phyloP scores from a whole-genome alignment of 1,284 basidiomycete genomes.

The Abortiporus biennis region DNA sequence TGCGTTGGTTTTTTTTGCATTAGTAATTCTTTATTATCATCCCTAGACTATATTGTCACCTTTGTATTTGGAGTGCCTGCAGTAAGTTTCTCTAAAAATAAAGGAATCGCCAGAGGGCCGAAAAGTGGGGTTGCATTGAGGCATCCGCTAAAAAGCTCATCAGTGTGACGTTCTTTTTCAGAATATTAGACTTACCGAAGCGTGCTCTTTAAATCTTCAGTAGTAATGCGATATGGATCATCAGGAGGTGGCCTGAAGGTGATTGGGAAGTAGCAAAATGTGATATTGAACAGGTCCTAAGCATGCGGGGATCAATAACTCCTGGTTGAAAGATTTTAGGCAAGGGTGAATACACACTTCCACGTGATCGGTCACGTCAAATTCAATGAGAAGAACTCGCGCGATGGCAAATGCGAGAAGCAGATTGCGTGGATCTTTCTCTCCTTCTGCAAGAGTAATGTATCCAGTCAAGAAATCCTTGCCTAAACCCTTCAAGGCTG shows the following conservation, averaged over 20 bases:
- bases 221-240: conserved; percentile 90
- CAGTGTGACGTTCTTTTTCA: conserved; percentile 2
- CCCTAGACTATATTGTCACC: conserved; percentile 33
- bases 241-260: conserved; percentile 93
- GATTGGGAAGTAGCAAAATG: conserved; percentile 99
- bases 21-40: not conserved
- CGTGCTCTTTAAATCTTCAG: conserved; percentile 78
- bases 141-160: conserved; percentile 36
- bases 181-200: conserved; percentile 45
- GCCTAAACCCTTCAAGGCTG: conserved; percentile 70
- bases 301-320: conserved; percentile 1
- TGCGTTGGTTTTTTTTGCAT: conserved; percentile 27
- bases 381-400: conserved; percentile 82
- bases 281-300: conserved; percentile 92
- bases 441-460: conserved; percentile 79
- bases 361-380: conserved; percentile 68
- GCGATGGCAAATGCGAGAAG: conserved; percentile 87
- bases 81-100: conserved; percentile 90
- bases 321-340: not conserved
- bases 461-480: conserved; percentile 76
- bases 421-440: conserved; percentile 97
- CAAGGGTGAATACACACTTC: conserved; percentile 50
- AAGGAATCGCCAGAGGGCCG: conserved; percentile 78
- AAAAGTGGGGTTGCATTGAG: conserved; percentile 80
- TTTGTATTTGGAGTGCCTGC: conserved; percentile 83